Conservation (phyloP, 805 yeast genomes). For the Lachancea sp. region DNA sequence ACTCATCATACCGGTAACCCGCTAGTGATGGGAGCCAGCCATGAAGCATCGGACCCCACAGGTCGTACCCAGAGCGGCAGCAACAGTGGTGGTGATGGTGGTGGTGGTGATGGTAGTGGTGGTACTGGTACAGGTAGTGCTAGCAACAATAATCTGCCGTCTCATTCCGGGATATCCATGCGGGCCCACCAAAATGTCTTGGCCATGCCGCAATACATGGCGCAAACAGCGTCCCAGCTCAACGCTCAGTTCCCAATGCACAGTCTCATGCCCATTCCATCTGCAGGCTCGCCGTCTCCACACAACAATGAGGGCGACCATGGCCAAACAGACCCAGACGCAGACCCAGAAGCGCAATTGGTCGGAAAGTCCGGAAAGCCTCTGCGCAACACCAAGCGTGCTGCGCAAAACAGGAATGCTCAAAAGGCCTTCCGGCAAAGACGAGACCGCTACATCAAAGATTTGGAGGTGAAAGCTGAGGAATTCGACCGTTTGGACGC, state of each 20-base stretch:
- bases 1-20: too few relatives aligned
- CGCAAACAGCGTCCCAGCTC: neutral
- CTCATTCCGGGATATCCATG: neutral
- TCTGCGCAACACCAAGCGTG: conserved; percentile 59
- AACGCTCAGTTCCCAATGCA: conserved; percentile 1
- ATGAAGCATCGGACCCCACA: too few relatives aligned
- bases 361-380: conserved; percentile 26
- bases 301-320: conserved; percentile 13
- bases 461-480: conserved; percentile 63
- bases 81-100: neutral
- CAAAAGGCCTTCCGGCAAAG: conserved; percentile 87
- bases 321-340: conserved; percentile 12
- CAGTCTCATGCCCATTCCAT: neutral
- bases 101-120: neutral
- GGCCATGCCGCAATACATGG: neutral
- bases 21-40: too few relatives aligned
- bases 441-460: conserved; percentile 73
- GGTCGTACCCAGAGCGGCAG: too few relatives aligned
- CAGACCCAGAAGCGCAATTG: conserved; percentile 14
- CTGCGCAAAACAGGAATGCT: conserved; percentile 87
- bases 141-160: neutral
- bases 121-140: neutral
- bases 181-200: neutral
- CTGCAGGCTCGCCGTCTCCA: neutral
- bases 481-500: conserved; percentile 57